Evolutionary conservation across 441 rosid species (phyloP), one percentile per base, ranked within the genome.

Genomic region (Aquilaria agallochum): DNA sequence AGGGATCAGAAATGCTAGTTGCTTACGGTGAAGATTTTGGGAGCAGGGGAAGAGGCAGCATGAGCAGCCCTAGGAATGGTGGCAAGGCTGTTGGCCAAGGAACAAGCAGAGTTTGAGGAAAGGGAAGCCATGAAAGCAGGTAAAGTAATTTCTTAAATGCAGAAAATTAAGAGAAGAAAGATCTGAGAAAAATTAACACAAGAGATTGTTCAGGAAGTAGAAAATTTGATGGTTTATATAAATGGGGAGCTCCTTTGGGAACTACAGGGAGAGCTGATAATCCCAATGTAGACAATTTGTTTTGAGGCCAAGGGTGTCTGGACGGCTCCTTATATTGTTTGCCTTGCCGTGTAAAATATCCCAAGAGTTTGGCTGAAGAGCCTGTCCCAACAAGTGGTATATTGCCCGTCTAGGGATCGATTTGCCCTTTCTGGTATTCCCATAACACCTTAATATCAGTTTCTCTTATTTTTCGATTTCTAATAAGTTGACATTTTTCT

Each of bases 11-110:
- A 12, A 61, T 15, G 34, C 5, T 20, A 7, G 48, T 47, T 12
- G 11, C 78, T 59, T 63, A 79, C 86, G 32, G 63, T 56, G 68
- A 77, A 66, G 69, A 65, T 75, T 71, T 58, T 53, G n/a, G 64
- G 71, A 60, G 55, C 70, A 62, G 33, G 31, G 49, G 15, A 9
- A 11, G 66, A 10, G 46, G 60, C 70, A 44, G 59, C 27, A 20
- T 20, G 27, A 20, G 27, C 48, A 69, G 48, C 64, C 20, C 66
- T 11, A 12, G 77, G 27, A 57, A 46, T 12, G 32, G 63, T 31
- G 50, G 76, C 60, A 49, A 58, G 34, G 49, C 74, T 52, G 56
- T 66, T 55, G 54, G 68, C 67, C 59, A 79, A 2, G 49, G 80
- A 53, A 59, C 55, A 57, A 2, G 72, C 47, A 9, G 77, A 65